Conservation (phyloP, 768 basidiomycete species). For the Boletellus ananiceps region DNA sequence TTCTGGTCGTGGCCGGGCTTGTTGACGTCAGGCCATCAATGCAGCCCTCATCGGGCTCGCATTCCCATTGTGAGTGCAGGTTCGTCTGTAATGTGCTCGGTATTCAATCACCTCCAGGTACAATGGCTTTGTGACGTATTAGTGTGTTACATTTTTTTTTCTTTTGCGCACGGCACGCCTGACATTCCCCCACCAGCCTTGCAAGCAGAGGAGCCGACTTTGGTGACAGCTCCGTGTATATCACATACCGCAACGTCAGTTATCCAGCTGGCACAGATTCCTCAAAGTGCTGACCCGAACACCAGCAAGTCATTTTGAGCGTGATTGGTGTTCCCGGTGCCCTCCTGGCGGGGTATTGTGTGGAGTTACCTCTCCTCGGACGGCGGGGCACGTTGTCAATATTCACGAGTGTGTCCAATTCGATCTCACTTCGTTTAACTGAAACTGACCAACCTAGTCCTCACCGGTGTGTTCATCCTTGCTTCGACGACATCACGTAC, state of each 20-base stretch:
- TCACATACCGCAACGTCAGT: conserved; percentile 67
- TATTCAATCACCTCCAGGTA: conserved; percentile 31
- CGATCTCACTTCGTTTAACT: not conserved
- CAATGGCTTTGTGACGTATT: conserved; percentile 51
- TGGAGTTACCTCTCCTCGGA: conserved; percentile 48
- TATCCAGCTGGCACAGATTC: not conserved
- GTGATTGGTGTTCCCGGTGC: conserved; percentile 57
- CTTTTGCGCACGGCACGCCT: not conserved
- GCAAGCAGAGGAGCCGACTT: conserved; percentile 62
- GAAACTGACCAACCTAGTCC: conserved; percentile 21
- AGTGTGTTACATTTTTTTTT: conserved; percentile 28
- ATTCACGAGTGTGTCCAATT: conserved; percentile 39
- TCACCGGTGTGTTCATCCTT: conserved; percentile 57
- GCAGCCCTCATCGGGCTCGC: conserved; percentile 72
- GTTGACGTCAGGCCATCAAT: conserved; percentile 1
- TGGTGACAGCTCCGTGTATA: conserved; percentile 64
- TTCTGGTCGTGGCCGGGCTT: not conserved
- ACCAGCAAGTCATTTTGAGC: conserved; percentile 51
- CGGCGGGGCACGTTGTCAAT: conserved; percentile 50
- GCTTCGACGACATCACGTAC: conserved; percentile 52
- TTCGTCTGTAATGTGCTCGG: not conserved
- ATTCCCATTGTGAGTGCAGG: conserved; percentile 52
- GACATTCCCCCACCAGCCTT: conserved; percentile 39
- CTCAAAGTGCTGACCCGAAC: conserved; percentile 6
- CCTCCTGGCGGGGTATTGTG: conserved; percentile 48